Evolutionary conservation across 2,329 filamentous ascomycete species (phyloP).

Genomic region (Aspergillus sp.): DNA sequence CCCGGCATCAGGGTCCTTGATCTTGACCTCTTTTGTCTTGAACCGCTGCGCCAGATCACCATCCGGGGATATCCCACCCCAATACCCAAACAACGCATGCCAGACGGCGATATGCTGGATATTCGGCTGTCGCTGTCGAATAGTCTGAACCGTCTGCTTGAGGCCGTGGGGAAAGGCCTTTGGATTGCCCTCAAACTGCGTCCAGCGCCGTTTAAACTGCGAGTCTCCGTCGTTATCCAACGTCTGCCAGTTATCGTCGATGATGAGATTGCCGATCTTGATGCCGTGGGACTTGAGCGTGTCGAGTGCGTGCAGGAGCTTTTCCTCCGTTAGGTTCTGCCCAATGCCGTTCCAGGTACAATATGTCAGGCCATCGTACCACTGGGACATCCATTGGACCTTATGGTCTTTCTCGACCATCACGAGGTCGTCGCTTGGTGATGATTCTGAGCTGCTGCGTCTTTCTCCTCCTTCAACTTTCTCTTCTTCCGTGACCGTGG

Average conservation of each 20-base stretch:
- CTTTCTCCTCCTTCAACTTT: constrained; percentile 1
- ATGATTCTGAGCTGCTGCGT: constrained; percentile 18
- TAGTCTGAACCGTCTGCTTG: constrained; percentile 58
- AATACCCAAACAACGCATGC: constrained; percentile 84
- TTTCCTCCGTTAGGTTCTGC: constrained; percentile 70
- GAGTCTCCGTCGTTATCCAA: constrained; percentile 51
- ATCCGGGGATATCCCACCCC: constrained; percentile 74
- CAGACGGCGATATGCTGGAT: constrained; percentile 85
- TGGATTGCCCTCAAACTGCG: constrained; percentile 76
- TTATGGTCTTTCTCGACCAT: constrained; percentile 34
- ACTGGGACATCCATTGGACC: constrained; percentile 65
- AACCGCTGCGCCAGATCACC: constrained; percentile 70
- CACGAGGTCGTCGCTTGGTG: constrained; percentile 34
- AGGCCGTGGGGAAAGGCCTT: constrained; percentile 72
- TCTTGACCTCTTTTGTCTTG: constrained; percentile 57
- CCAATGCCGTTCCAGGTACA: constrained; percentile 96
- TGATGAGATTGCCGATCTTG: constrained; percentile 75
- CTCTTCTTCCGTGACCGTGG: constrained; percentile 10
- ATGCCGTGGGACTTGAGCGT: constrained; percentile 63
- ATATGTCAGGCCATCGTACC: constrained; percentile 88
- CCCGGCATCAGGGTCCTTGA: constrained; percentile 47
- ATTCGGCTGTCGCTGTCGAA: constrained; percentile 60
- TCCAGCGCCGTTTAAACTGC: constrained; percentile 55
- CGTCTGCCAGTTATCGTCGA: constrained; percentile 95
- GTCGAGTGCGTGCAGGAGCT: constrained; percentile 67